Evolutionary conservation across 805 yeast species (phyloP), one percentile per base, ranked within the genome.

Genomic region (Nadsonia fulvescens): DNA sequence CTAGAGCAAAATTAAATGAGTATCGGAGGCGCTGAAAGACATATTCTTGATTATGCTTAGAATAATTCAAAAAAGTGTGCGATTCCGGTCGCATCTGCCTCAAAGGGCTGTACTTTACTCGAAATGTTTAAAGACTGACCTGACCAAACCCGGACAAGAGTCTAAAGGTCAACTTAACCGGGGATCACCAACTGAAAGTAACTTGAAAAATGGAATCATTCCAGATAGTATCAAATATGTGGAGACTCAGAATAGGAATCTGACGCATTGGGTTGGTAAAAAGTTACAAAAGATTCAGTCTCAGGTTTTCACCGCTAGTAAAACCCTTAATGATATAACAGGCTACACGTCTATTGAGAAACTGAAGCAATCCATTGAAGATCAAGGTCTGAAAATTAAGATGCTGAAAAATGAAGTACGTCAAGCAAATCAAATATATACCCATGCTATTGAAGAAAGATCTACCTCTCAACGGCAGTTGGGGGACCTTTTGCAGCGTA

Each of bases 301-400:
- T 4, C 29, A 44, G 12, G 32, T 53, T 9, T 39, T 55, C 28
- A 38, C 40, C 2, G 49, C 54, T 1, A 54, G 56, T 7, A 59
- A 66, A 32, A 65, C 83, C 2, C 57, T 86, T 17, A 89, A 89
- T 42, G 93, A 82, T 38, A 71, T 82, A 7, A 86, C 98, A 0
- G 98, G 98, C 0, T 89, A 89, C 47, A 63, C 81, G 0, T 58
- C 71, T 11, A 78, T 89, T 30, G 92, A 78, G 42, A 56, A 60
- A 31, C 50, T 86, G 38, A 73, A 81, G 47, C 46, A 55, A 15
- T 51, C 64, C 2, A 79, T 89, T 15, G 67, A 62, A 6, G 37
- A 39, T 3, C 42, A 42, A 15, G 95, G 86, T 38, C 33, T 34
- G 8, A 55, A 60, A 16, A 46, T 79, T 20, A 53, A 54, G 25